Conservation (phyloP, 2,329 filamentous ascomycete genomes). For the Magnaporthiopsis rhizophila region DNA sequence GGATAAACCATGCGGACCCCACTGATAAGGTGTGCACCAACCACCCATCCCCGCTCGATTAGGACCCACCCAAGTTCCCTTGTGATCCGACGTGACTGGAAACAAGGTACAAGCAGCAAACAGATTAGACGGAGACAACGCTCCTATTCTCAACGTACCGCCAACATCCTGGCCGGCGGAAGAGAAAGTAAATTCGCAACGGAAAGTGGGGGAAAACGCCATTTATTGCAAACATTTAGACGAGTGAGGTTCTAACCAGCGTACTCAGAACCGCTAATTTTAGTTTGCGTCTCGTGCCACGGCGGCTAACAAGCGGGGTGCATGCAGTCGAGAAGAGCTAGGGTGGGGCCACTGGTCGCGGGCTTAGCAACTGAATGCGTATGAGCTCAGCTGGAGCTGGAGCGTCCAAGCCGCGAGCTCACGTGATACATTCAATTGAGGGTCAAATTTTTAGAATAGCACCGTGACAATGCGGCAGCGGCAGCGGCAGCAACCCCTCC, state of each 20-base stretch:
- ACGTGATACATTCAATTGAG: neutral
- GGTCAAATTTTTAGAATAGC: neutral
- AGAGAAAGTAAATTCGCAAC: no score
- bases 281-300: neutral
- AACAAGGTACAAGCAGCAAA: no score
- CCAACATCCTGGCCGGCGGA: no score
- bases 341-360: neutral
- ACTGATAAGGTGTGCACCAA: slow-evolving; percentile 4
- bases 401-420: neutral
- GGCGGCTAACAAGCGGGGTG: neutral
- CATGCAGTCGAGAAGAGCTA: neutral
- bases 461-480: neutral
- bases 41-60: neutral
- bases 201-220: no score
- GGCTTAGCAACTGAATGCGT: neutral
- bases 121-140: no score
- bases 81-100: no score
- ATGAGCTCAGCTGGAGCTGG: neutral
- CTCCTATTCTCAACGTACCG: no score
- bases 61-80: no score
- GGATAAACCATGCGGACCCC: slow-evolving; percentile 2
- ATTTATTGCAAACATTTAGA: no score
- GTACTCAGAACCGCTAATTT: no score
- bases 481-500: neutral
- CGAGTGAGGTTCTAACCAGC: no score